phyloP scores from a whole-genome alignment of 2,329 filamentous ascomycete genomes.

The Pseudodiploospora longispora region DNA sequence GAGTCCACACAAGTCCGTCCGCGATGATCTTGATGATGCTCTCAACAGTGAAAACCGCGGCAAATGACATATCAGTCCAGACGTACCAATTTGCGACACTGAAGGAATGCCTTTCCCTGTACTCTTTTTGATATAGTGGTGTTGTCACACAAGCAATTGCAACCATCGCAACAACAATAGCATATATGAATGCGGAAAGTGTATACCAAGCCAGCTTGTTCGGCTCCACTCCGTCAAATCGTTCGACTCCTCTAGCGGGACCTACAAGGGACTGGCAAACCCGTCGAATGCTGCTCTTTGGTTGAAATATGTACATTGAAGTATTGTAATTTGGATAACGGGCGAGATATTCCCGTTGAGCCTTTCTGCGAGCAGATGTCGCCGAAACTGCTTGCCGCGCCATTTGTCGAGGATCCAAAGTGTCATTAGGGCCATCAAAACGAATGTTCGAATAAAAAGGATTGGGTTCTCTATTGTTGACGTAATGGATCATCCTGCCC shows the following conservation, averaged over 20 bases:
- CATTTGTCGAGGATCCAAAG: constrained; percentile 77
- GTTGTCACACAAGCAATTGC: constrained; percentile 89
- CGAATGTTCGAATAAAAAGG: constrained; percentile 79
- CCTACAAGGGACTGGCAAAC: constrained; percentile 86
- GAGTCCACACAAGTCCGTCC: constrained; percentile 92
- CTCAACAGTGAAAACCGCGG: constrained; percentile 76
- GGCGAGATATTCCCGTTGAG: constrained; percentile 82
- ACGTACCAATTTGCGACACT: constrained; percentile 81
- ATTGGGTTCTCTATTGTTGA: constrained; percentile 71
- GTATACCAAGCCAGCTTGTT: constrained; percentile 86
- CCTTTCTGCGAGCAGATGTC: constrained; percentile 72
- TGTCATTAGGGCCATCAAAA: constrained; percentile 66
- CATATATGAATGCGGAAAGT: constrained; percentile 90
- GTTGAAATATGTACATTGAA: constrained; percentile 77
- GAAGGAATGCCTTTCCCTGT: constrained; percentile 56
- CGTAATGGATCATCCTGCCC: constrained; percentile 47
- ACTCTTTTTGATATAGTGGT: constrained; percentile 84
- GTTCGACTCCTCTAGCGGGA: constrained; percentile 76
- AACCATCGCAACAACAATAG: constrained; percentile 96
- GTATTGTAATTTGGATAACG: constrained; percentile 89
- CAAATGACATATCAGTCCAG: constrained; percentile 87
- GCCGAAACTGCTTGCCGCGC: constrained; percentile 84
- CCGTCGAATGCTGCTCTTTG: constrained; percentile 67
- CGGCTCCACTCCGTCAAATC: constrained; percentile 83
- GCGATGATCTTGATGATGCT: constrained; percentile 88